These are phyloP conservation scores for Drechslerella dactyloides DNA, from an alignment of 2,329 filamentous ascomycete species.

Conservation along the genomic window DNA sequence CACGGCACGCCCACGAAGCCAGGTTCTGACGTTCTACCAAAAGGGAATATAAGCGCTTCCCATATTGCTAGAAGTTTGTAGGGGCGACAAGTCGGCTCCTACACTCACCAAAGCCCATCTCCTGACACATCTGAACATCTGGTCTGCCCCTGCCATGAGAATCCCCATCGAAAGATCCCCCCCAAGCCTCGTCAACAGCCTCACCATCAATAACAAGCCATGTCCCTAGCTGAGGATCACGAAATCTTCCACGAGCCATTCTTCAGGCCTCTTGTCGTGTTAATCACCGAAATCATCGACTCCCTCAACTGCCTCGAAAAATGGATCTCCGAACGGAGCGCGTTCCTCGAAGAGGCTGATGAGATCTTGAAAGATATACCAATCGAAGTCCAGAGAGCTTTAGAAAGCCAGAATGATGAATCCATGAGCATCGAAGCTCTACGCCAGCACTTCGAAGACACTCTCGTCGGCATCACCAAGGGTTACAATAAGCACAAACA, in stretches of 20 bases:
- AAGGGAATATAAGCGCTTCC: too few species aligned
- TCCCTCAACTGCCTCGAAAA: not conserved
- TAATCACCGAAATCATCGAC: not conserved
- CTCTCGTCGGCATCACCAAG: not conserved
- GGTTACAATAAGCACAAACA: not conserved
- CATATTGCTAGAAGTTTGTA: too few species aligned
- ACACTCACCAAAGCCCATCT: too few species aligned
- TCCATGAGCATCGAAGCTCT: not conserved
- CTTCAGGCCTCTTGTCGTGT: not conserved
- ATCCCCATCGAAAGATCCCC: not conserved
- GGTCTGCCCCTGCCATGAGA: too few species aligned
- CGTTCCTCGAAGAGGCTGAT: not conserved
- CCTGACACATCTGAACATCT: too few species aligned
- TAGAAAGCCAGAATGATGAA: not conserved
- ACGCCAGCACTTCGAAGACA: not conserved
- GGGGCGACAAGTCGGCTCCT: too few species aligned
- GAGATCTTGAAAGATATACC: conserved; percentile 1
- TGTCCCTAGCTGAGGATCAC: not conserved
- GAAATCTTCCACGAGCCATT: conserved; percentile 14
- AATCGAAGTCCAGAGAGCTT: not conserved
- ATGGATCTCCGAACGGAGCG: not conserved
- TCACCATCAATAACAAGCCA: not conserved
- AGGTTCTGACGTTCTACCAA: too few species aligned
- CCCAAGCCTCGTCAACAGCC: not conserved
- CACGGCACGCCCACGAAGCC: too few species aligned